These are phyloP conservation scores for Delonix regia DNA, from an alignment of 306 rosid genomes.

Conservation along the genomic window DNA sequence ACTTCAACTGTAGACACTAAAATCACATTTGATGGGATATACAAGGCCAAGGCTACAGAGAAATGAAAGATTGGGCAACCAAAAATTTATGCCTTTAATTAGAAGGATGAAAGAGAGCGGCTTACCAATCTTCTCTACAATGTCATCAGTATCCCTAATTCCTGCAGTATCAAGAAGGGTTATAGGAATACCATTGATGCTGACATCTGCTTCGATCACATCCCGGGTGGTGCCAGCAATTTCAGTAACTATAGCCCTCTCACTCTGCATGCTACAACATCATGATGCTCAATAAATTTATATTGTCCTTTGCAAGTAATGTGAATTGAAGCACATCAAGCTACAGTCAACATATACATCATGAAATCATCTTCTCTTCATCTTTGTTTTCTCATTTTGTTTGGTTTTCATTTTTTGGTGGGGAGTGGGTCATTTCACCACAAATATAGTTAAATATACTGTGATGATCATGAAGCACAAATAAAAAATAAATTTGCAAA, in stretches of 20 bases:
- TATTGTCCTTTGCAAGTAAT: not conserved
- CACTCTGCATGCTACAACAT: constrained; percentile 95
- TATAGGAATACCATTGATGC: constrained; percentile 79
- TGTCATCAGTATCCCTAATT: constrained; percentile 89
- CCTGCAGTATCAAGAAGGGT: constrained; percentile 99
- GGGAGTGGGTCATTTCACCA: not conserved
- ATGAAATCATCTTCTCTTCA: not conserved
- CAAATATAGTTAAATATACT: not conserved
- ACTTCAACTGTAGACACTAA: constrained; percentile 15
- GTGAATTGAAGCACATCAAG: not conserved
- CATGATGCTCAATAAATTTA: constrained; percentile 53
- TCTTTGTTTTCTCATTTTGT: not conserved
- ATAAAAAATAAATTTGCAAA: not conserved
- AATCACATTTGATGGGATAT: constrained; percentile 23
- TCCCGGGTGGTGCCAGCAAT: constrained; percentile 98
- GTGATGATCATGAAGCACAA: constrained; percentile 15
- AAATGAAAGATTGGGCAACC: not conserved
- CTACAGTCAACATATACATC: not conserved
- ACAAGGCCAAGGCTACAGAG: not conserved
- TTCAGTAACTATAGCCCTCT: constrained; percentile 98
- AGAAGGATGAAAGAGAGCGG: constrained; percentile 29
- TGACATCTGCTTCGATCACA: constrained; percentile 88
- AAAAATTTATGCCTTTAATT: not conserved
- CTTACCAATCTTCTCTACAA: constrained; percentile 94
- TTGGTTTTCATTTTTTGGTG: not conserved